phyloP scores from a whole-genome alignment of 371 early-diverging fungal genomes.

The Homolaphlyctis polyrhiza region DNA sequence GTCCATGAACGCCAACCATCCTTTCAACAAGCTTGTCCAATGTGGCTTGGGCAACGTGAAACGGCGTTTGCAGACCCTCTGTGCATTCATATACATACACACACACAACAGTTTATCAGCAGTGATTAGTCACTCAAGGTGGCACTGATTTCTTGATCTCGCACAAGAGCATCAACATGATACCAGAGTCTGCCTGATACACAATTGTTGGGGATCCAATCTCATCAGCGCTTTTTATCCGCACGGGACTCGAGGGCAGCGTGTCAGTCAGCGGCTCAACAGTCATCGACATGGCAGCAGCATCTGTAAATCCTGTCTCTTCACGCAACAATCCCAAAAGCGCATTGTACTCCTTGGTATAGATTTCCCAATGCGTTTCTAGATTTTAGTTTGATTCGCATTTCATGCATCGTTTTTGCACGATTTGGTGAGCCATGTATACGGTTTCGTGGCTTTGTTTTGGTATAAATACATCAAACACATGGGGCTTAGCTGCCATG shows the following conservation, averaged over 20 bases:
- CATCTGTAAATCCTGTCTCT: not conserved
- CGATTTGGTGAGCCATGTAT: too few relatives aligned
- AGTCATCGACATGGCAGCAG: not conserved
- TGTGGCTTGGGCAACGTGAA: constrained; percentile 10
- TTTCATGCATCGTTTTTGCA: too few relatives aligned
- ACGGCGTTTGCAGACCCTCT: constrained; percentile 3
- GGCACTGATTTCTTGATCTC: not conserved
- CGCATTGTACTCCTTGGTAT: not conserved
- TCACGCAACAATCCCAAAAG: not conserved
- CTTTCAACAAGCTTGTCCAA: constrained; percentile 25
- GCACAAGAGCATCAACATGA: not conserved
- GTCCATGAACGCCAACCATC: constrained; percentile 15
- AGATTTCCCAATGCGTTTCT: not conserved
- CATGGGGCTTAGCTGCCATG: too few relatives aligned
- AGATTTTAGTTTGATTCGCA: too few relatives aligned
- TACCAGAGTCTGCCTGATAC: constrained; percentile 2
- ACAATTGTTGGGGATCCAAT: not conserved
- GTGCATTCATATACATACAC: not conserved
- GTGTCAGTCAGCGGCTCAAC: not conserved
- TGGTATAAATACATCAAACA: too few relatives aligned
- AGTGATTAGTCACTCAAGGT: not conserved
- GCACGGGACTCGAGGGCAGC: not conserved
- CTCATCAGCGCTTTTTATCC: not conserved
- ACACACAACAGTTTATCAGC: not conserved
- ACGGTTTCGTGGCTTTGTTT: too few relatives aligned